Evolutionary conservation across 331 rosid species (phyloP).

Genomic region (Cydonia oblonga): DNA sequence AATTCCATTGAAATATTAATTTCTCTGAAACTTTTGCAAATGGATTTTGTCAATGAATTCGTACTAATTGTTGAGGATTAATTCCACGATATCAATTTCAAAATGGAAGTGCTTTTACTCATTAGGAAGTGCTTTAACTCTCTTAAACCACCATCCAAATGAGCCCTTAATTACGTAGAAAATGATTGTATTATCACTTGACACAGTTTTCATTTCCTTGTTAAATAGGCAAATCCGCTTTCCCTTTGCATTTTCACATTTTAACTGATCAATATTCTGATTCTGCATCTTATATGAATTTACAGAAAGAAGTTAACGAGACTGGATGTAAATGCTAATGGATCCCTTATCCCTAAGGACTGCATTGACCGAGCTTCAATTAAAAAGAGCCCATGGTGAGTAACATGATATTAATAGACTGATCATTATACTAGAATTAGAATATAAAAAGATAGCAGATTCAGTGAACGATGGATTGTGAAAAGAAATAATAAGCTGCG

Average conservation of each 20-base stretch:
- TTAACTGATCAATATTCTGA: not conserved
- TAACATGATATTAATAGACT: not conserved
- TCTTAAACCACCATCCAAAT: no score
- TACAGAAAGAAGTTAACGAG: conserved; percentile 80
- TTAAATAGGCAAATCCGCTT: not conserved
- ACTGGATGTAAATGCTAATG: conserved; percentile 77
- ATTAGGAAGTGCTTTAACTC: no score
- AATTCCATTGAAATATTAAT: no score
- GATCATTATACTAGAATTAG: not conserved
- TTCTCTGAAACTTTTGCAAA: no score
- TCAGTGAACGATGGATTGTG: not conserved
- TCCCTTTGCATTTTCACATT: not conserved
- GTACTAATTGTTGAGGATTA: no score
- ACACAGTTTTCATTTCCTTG: not conserved
- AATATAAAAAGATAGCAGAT: not conserved
- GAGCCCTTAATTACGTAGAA: not conserved
- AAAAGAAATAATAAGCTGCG: not conserved
- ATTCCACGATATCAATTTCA: no score
- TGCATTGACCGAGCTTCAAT: conserved; percentile 52
- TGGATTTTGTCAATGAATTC: no score
- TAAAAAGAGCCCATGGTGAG: conserved; percentile 72
- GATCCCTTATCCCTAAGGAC: conserved; percentile 62
- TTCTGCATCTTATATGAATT: conserved; percentile 9
- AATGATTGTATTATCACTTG: not conserved
- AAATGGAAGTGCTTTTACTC: no score